phyloP scores from a whole-genome alignment of 768 basidiomycete species.

The Scleroderma citrinum region DNA sequence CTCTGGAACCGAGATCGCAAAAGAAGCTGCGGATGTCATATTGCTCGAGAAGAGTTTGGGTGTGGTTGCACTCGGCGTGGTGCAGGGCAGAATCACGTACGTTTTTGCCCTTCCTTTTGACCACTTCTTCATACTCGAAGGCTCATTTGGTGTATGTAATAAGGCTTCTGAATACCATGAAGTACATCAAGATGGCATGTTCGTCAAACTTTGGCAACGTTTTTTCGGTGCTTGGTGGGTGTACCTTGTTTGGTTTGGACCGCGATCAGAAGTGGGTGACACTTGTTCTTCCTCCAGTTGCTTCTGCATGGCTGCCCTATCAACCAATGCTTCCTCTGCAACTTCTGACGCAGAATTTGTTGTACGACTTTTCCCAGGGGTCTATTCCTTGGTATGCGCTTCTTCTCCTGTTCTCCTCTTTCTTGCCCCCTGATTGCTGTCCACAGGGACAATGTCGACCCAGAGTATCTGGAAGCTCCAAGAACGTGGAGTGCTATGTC shows the following conservation, averaged over 20 bases:
- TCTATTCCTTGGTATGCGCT: conserved; percentile 29
- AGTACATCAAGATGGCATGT: conserved; percentile 35
- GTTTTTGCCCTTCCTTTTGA: conserved; percentile 3
- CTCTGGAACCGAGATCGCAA: conserved; percentile 31
- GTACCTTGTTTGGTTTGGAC: neutral
- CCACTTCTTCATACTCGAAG: neutral
- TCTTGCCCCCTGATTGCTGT: conserved; percentile 5
- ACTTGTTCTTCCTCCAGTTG: conserved; percentile 14
- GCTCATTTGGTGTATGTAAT: neutral
- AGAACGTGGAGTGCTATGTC: conserved; percentile 29
- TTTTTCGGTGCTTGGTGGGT: conserved; percentile 29
- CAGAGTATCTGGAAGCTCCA: conserved; percentile 29
- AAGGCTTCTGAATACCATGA: conserved; percentile 32
- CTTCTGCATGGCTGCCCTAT: conserved; percentile 34
- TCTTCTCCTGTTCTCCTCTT: neutral
- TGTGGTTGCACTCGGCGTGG: conserved; percentile 28
- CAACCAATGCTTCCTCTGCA: conserved; percentile 32
- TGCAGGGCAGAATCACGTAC: conserved; percentile 29
- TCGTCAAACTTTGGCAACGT: conserved; percentile 33
- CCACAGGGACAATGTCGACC: conserved; percentile 32
- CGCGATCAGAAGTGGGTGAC: neutral
- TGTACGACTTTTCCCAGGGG: conserved; percentile 33
- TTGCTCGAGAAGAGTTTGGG: conserved; percentile 31
- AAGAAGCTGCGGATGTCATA: conserved; percentile 34
- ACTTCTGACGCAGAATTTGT: conserved; percentile 27